These are phyloP conservation scores for Pyricularia pennisetigena DNA, from an alignment of 2,329 filamentous ascomycete genomes.

Conservation along the genomic window DNA sequence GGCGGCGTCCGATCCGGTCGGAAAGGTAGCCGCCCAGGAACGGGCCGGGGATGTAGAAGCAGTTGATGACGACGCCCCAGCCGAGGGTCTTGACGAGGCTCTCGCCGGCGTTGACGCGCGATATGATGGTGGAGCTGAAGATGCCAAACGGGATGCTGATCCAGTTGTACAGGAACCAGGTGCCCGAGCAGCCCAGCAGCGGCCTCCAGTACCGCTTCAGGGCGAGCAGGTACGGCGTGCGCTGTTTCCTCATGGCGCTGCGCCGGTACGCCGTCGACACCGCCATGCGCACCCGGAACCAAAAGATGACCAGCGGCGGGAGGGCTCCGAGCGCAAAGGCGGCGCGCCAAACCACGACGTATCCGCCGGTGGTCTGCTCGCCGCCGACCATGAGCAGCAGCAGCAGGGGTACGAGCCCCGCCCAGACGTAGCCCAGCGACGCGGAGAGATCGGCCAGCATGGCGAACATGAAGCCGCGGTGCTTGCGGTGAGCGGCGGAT, in stretches of 20 bases:
- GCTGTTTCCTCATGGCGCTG: slow-evolving; percentile 26
- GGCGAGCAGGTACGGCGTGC: slow-evolving; percentile 34
- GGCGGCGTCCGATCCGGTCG: slow-evolving; percentile 36
- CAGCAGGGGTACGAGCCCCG: slow-evolving; percentile 37
- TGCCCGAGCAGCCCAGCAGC: slow-evolving; percentile 33
- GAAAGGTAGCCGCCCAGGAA: slow-evolving; percentile 36
- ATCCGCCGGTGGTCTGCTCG: background rate
- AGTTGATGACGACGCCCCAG: slow-evolving; percentile 36
- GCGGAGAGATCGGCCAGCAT: slow-evolving; percentile 39
- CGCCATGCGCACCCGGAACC: slow-evolving; percentile 41
- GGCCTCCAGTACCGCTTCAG: slow-evolving; percentile 37
- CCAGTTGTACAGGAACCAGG: slow-evolving; percentile 46
- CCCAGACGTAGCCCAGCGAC: slow-evolving; percentile 37
- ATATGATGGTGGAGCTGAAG: slow-evolving; percentile 42
- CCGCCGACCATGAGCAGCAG: slow-evolving; percentile 37
- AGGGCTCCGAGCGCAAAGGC: slow-evolving; percentile 39
- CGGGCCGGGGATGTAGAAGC: slow-evolving; percentile 37
- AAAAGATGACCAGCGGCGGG: slow-evolving; percentile 39
- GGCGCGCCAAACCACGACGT: slow-evolving; percentile 35
- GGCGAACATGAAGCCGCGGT: slow-evolving; percentile 40
- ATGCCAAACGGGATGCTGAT: slow-evolving; percentile 45
- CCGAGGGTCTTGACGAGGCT: slow-evolving; percentile 32
- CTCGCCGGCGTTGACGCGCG: slow-evolving; percentile 26
- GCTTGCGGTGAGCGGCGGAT: slow-evolving; percentile 8
- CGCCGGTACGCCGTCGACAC: slow-evolving; percentile 37